Evolutionary conservation across 352 stramenopile genomes (phyloP).

Genomic region (Blastocystis sp.): DNA sequence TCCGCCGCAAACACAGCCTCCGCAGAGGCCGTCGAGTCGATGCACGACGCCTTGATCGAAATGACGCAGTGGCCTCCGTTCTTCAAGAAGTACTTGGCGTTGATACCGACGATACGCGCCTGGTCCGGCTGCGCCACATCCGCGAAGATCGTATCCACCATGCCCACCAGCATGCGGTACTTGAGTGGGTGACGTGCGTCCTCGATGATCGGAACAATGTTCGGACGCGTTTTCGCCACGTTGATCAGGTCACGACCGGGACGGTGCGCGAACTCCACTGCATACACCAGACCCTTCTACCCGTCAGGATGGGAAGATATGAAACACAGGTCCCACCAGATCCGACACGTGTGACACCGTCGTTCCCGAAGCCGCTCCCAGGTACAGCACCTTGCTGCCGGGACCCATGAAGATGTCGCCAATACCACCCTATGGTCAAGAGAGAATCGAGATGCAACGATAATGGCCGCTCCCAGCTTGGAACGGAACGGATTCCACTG

Average conservation of each 20-base stretch:
- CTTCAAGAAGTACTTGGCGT: constrained; percentile 96
- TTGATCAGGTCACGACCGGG: constrained; percentile 95
- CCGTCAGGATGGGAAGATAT: neutral
- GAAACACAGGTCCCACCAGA: constrained; percentile 80
- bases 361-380: constrained; percentile 91
- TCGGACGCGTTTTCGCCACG: constrained; percentile 93
- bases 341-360: constrained; percentile 96
- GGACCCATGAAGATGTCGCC: constrained; percentile 95
- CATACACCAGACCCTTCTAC: constrained; percentile 79
- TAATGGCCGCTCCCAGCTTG: constrained; percentile 92
- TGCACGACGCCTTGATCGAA: constrained; percentile 97
- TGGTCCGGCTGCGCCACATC: constrained; percentile 98
- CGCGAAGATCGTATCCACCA: constrained; percentile 96
- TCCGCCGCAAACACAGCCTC: constrained; percentile 93
- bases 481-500: constrained; percentile 99
- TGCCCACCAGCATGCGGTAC: constrained; percentile 95
- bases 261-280: constrained; percentile 96
- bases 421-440: constrained; percentile 72
- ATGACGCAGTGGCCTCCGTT: constrained; percentile 97
- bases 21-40: constrained; percentile 90
- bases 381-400: constrained; percentile 92
- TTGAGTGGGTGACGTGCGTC: constrained; percentile 90
- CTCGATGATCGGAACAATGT: constrained; percentile 98
- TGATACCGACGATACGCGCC: constrained; percentile 93
- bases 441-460: constrained; percentile 60